Percentiles rank a stretch among this genome's conserved stretches.
phyloP scores from a whole-genome alignment of 2,329 filamentous ascomycete genomes.

The Botryotinia narcissicola region DNA sequence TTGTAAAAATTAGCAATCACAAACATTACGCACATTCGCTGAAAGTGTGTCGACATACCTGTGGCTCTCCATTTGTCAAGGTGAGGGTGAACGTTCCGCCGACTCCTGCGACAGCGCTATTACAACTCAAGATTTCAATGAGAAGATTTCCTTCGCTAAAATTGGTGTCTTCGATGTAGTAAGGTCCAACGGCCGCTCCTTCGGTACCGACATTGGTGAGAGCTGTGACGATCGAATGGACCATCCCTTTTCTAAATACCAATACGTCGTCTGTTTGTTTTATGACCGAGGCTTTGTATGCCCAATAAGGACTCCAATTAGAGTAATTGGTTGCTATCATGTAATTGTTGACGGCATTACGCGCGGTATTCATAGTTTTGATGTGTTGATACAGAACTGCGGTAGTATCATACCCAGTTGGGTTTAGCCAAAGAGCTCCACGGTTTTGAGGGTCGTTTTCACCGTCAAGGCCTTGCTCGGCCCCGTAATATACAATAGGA shows the following conservation, averaged over 20 bases:
- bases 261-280: conserved; percentile 20
- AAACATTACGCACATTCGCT: neutral
- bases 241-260: conserved; percentile 27
- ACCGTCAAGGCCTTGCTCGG: conserved; percentile 49
- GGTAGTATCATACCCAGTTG: conserved; percentile 40
- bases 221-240: conserved; percentile 19
- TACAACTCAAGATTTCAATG: conserved; percentile 23
- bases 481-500: conserved; percentile 51
- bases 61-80: conserved; percentile 4
- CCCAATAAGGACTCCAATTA: conserved; percentile 26
- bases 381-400: conserved; percentile 43
- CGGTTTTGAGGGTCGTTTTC: conserved; percentile 42
- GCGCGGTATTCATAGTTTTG: conserved; percentile 45
- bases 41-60: conserved; percentile 6
- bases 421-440: conserved; percentile 45
- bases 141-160: conserved; percentile 20
- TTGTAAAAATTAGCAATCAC: neutral
- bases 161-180: conserved; percentile 23
- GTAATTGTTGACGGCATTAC: conserved; percentile 34
- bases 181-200: conserved; percentile 21
- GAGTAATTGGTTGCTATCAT: conserved; percentile 20
- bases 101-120: neutral
- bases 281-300: conserved; percentile 23
- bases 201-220: conserved; percentile 23
- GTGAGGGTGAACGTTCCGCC: conserved; percentile 8